Base-by-base conservation (phyloP, 2,329 filamentous ascomycete genomes). In the Aspergillaceae sp. region DNA sequence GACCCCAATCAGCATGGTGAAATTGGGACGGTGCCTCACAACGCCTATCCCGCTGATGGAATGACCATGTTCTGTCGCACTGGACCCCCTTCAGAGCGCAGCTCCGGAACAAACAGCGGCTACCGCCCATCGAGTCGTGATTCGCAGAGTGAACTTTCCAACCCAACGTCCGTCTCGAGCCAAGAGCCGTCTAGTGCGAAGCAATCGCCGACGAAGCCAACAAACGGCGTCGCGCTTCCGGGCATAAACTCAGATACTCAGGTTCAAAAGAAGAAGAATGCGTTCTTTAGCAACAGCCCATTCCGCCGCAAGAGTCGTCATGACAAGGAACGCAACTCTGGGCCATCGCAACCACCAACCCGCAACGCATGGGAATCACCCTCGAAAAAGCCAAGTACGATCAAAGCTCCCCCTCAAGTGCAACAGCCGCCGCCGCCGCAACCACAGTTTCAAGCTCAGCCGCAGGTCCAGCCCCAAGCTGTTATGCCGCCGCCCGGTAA, bases 41-140 rank as follows among this genome's bases (percentile, higher is more conserved):
- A 97, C 57, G 88, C 92, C 7, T 96, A 96, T 63, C 90, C 91
- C 0, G 80, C 85, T 65, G 91, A 97, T 62, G 91, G 90, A 4
- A 97, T 97, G 89, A 96, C 91, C 0, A 94, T 97, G 80, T 84
- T 96, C 51, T 97, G 91, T 67, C 82, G 89, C 49, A 83, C 86
- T 35, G 85, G 82, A 3, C 78, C 83, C 35, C 77, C 77, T 42
- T 84, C 81, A n/a, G 82, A 83, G 69, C 79, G 70, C 67, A 89
- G 76, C 67, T 84, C 83, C 28, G 76, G 77, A 26, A 81, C 78
- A 40, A 38, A 38, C 19, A 84, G 80, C 51, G 79, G 82, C 27
- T 82, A 79, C 42, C 79, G 89, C 40, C 87, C 89, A 41, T 84
- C 84, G 9, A 95, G 88, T 64, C 81, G 86, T 53, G 90, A 94